Evolutionary conservation across 768 basidiomycete genomes (phyloP).

Genomic region (Suillus weaverae): DNA sequence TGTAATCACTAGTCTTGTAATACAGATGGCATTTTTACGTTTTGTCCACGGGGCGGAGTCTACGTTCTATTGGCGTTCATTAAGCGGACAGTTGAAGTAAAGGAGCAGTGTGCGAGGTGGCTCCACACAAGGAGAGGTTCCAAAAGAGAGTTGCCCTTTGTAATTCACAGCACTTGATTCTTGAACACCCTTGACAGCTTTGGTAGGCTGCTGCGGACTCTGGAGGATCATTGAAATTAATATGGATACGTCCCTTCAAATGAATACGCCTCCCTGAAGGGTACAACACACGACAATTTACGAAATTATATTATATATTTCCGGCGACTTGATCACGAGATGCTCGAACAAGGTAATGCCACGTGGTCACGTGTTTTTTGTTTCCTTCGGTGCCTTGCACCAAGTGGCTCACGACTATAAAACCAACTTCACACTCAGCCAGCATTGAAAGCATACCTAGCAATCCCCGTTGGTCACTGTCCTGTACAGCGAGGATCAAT

Average conservation of each 20-base stretch:
- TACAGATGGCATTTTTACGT: neutral
- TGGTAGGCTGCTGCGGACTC: neutral
- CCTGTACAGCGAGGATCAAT: slow-evolving; percentile 14
- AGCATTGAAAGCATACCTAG: neutral
- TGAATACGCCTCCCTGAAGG: neutral
- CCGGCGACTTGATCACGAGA: neutral
- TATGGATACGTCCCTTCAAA: neutral
- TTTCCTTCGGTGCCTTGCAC: slow-evolving; percentile 13
- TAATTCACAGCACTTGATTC: neutral
- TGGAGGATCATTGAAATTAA: neutral
- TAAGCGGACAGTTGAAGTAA: neutral
- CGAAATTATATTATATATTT: slow-evolving; percentile 1
- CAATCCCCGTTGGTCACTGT: slow-evolving; percentile 7
- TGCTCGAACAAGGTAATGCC: slow-evolving; percentile 6
- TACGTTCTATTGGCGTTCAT: neutral
- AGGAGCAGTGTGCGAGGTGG: neutral
- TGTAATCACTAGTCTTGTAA: slow-evolving; percentile 5
- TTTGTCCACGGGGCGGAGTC: neutral
- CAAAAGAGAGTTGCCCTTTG: neutral
- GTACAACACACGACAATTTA: neutral
- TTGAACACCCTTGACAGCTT: neutral
- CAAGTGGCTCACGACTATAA: slow-evolving; percentile 11
- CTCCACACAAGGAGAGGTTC: neutral
- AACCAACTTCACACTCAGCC: neutral
- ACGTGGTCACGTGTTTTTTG: slow-evolving; percentile 28